Evolutionary conservation across 129 eudicot genomes (phyloP).

Genomic region (Glebionis coronaria): DNA sequence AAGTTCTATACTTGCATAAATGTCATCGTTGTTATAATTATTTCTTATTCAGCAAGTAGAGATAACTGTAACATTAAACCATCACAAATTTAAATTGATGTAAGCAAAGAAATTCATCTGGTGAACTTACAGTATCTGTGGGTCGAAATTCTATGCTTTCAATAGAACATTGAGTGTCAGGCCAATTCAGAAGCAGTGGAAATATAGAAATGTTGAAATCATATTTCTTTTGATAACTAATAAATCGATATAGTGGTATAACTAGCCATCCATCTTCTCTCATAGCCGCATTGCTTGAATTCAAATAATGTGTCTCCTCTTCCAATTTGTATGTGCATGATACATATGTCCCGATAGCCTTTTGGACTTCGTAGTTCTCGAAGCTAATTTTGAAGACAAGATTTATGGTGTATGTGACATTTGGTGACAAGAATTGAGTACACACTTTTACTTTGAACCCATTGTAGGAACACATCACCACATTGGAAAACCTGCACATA

Average conservation of each 20-base stretch:
- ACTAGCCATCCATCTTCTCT: constrained; percentile 27
- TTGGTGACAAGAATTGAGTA: constrained; percentile 20
- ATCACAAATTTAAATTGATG: no score
- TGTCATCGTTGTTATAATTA: no score
- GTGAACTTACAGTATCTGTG: constrained; percentile 15
- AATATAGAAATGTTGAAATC: constrained; percentile 9
- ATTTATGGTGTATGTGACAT: constrained; percentile 13
- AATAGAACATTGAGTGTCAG: background rate
- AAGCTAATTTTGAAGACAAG: constrained; percentile 9
- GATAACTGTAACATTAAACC: no score
- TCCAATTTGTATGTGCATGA: constrained; percentile 17
- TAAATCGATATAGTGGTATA: constrained; percentile 13
- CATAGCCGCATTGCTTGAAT: constrained; percentile 6
- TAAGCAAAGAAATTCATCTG: no score
- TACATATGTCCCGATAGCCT: constrained; percentile 13
- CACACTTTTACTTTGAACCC: constrained; percentile 17
- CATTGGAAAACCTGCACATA: constrained; percentile 7
- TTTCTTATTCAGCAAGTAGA: no score
- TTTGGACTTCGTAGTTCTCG: background rate
- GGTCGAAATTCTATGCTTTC: constrained; percentile 27
- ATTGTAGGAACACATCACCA: background rate
- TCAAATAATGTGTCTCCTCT: constrained; percentile 9
- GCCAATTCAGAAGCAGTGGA: constrained; percentile 13
- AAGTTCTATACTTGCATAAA: background rate
- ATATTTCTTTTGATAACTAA: constrained; percentile 2